phyloP scores from a whole-genome alignment of 129 eudicot genomes.

The Apium graveolens region DNA sequence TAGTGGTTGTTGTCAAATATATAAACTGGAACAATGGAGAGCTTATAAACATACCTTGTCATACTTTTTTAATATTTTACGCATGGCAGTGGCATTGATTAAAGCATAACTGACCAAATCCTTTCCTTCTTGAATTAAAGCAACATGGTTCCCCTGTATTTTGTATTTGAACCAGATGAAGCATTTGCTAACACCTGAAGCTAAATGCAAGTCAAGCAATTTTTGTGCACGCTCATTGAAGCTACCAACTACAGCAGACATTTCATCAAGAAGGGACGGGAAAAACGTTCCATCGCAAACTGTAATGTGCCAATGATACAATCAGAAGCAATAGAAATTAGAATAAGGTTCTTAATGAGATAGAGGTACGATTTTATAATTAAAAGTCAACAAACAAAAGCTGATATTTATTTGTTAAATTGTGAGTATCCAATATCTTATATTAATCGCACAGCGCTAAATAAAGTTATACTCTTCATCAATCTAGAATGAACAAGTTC shows the following conservation, averaged over 20 bases:
- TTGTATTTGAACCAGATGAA: conserved; percentile 52
- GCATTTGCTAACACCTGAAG: conserved; percentile 69
- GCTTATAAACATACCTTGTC: conserved; percentile 57
- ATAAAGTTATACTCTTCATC: not conserved
- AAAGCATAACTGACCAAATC: conserved; percentile 78
- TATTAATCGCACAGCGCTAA: not conserved
- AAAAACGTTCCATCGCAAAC: conserved; percentile 92
- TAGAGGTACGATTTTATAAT: not conserved
- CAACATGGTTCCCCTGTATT: conserved; percentile 45
- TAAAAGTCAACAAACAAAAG: not conserved
- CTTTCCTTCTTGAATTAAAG: conserved; percentile 60
- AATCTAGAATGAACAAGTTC: not conserved
- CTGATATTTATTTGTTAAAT: not conserved
- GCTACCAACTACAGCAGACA: conserved; percentile 78
- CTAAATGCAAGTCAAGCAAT: conserved; percentile 70
- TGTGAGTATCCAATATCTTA: not conserved
- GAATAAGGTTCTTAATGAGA: not conserved
- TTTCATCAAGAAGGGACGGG: conserved; percentile 75
- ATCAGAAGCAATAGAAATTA: not conserved
- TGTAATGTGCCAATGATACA: conserved; percentile 10
- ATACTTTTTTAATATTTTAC: conserved; percentile 88
- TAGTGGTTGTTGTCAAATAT: not conserved
- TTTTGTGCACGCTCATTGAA: conserved; percentile 78
- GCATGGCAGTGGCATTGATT: conserved; percentile 75
- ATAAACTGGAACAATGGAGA: not conserved